Percentiles rank a stretch among this genome's conserved stretches.
Conservation (phyloP, 768 basidiomycete species). For the Lentinus tigrinus region DNA sequence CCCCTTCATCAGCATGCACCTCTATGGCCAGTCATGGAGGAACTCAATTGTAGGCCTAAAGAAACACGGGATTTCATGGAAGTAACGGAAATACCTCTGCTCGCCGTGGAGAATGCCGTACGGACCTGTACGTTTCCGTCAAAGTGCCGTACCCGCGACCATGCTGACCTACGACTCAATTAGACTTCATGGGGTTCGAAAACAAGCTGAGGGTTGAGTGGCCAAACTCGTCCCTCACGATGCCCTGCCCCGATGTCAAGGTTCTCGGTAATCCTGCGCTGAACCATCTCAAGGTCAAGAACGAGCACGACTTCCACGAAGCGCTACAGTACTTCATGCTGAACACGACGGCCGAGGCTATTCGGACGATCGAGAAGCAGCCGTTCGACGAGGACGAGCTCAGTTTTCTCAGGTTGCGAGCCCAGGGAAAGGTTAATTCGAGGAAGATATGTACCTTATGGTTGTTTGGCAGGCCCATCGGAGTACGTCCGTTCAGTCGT, state of each 20-base stretch:
- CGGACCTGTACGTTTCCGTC: not conserved
- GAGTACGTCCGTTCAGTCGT: not conserved
- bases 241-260: conserved; percentile 5
- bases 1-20: not conserved
- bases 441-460: conserved; percentile 3
- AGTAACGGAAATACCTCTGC: conserved; percentile 1
- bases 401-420: not conserved
- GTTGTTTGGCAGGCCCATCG: not conserved
- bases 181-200: conserved; percentile 7
- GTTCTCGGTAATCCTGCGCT: not conserved
- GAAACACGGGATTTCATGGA: not conserved
- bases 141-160: not conserved
- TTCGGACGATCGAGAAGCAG: conserved; percentile 11
- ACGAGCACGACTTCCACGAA: conserved; percentile 4
- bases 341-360: conserved; percentile 2
- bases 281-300: not conserved
- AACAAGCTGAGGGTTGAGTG: conserved; percentile 1
- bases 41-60: not conserved
- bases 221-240: not conserved
- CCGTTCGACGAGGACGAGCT: conserved; percentile 11
- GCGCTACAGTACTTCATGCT: conserved; percentile 7
- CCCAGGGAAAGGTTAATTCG: not conserved
- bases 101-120: conserved; percentile 8
- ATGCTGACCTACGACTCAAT: not conserved
- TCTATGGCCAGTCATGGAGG: conserved; percentile 4